Evolutionary conservation across 2,329 filamentous ascomycete species (phyloP).

Genomic region (Aureobasidium leucospermi): DNA sequence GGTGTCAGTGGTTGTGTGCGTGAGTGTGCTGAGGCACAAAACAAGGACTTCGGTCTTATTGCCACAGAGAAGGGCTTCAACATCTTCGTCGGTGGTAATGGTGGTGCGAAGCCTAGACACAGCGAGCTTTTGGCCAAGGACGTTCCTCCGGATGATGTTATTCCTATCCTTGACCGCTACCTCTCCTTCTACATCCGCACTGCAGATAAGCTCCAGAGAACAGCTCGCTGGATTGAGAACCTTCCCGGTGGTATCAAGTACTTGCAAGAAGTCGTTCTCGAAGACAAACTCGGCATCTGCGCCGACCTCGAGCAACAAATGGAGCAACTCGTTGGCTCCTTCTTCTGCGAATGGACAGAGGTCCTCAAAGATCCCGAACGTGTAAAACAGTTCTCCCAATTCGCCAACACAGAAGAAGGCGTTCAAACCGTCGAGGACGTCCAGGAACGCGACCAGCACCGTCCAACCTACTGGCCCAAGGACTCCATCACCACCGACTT

Average conservation of each 20-base stretch:
- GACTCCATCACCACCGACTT: slow-evolving; percentile 65
- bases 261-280: slow-evolving; percentile 70
- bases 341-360: slow-evolving; percentile 90
- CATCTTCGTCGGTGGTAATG: slow-evolving; percentile 84
- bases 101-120: slow-evolving; percentile 76
- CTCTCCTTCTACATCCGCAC: slow-evolving; percentile 92
- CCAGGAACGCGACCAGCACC: slow-evolving; percentile 61
- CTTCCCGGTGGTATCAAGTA: slow-evolving; percentile 80
- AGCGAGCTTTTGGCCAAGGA: slow-evolving; percentile 80
- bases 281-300: slow-evolving; percentile 80
- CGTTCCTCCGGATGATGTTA: slow-evolving; percentile 71
- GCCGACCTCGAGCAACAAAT: slow-evolving; percentile 81
- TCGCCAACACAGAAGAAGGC: slow-evolving; percentile 72
- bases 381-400: slow-evolving; percentile 67
- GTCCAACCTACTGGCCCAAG: slow-evolving; percentile 72
- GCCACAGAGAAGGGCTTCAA: slow-evolving; percentile 92
- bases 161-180: slow-evolving; percentile 80
- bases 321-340: slow-evolving; percentile 73
- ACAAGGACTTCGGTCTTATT: slow-evolving; percentile 88
- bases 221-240: slow-evolving; percentile 78
- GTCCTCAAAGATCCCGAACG: slow-evolving; percentile 63
- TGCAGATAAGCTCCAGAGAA: slow-evolving; percentile 82
- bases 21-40: slow-evolving; percentile 87
- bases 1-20: slow-evolving; percentile 87
- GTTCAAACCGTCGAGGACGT: slow-evolving; percentile 59